Base-by-base conservation (phyloP, 2,329 filamentous ascomycete species). In the Hymenotorrendiella dingleyae region DNA sequence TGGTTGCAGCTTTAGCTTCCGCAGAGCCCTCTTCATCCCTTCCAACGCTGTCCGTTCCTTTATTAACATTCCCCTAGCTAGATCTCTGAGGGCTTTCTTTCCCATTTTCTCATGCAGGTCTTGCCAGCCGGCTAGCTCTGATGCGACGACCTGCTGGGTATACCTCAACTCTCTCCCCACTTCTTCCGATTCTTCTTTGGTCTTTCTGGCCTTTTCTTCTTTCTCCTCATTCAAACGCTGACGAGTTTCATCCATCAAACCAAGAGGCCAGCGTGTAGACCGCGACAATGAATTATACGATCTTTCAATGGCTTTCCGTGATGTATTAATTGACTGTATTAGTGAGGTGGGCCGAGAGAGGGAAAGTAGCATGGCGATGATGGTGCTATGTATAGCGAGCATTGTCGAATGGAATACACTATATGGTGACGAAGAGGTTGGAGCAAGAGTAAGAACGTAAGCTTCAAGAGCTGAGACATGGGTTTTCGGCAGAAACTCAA, bases 41-140 rank as follows among this genome's bases (percentile, higher is more conserved):
- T 88, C 87, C 50, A 95, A 67, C 53, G 86, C 76, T 59, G 86
- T 84, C 52, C 76, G 78, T 67, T 98, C 93, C 40, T 77, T 74
- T 4, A 95, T 78, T 20, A 97, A 71, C 75, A 90, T 89, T 23
- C 79, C 78, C 57, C 73, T 76, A 14, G 86, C 91, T 54, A 94
- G 78, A 35, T 88, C 80, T 52, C 74, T 78, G 48, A 96, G 76
- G 21, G 87, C 86, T 45, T 76, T 76, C 47, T 81, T 71, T 1
- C 86, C 89, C 67, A 86, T 80, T 56, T 77, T 79, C 53, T 88
- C 86, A 58, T 94, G 81, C 68, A 89, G 78, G 29, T 94, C 88
- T 58, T 95, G 90, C 88, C 93, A 98, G 12, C 86, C 89, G 1
- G 93, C 93, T 43, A 98, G 65, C 67, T 98, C 93, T 2, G 80